Percentiles rank a stretch among this genome's conserved stretches.
phyloP scores from a whole-genome alignment of 73 alveolate species.

The Paraurostyla sp. region DNA sequence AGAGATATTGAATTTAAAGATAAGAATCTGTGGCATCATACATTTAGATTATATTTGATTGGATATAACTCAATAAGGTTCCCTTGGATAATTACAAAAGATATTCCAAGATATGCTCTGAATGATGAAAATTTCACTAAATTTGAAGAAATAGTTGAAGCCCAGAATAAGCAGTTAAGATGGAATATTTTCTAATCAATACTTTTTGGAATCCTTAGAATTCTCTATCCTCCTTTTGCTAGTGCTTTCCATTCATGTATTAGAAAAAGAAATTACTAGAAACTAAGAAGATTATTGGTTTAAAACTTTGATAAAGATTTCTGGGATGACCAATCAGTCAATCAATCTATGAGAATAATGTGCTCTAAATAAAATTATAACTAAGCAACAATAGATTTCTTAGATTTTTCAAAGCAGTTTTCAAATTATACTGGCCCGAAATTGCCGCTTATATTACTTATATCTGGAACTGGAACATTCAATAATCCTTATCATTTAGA shows the following conservation, averaged over 20 bases:
- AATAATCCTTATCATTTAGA: constrained; percentile 56
- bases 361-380: constrained; percentile 27
- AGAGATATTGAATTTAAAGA: constrained; percentile 4
- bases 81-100: constrained; percentile 47
- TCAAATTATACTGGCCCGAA: constrained; percentile 62
- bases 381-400: constrained; percentile 65
- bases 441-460: constrained; percentile 48
- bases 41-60: constrained; percentile 30
- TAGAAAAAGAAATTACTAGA: neutral
- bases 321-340: constrained; percentile 28
- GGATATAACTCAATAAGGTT: constrained; percentile 8
- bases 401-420: constrained; percentile 59
- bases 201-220: neutral
- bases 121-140: neutral
- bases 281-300: neutral
- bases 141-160: neutral
- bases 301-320: constrained; percentile 1
- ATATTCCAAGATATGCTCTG: neutral
- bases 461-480: constrained; percentile 71
- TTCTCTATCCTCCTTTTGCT: constrained; percentile 32
- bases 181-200: neutral
- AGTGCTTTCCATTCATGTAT: neutral
- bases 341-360: neutral
- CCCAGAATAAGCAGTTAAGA: neutral
- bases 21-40: constrained; percentile 13